phyloP scores from a whole-genome alignment of 345 rosid species.

The Pelargonium nanum region DNA sequence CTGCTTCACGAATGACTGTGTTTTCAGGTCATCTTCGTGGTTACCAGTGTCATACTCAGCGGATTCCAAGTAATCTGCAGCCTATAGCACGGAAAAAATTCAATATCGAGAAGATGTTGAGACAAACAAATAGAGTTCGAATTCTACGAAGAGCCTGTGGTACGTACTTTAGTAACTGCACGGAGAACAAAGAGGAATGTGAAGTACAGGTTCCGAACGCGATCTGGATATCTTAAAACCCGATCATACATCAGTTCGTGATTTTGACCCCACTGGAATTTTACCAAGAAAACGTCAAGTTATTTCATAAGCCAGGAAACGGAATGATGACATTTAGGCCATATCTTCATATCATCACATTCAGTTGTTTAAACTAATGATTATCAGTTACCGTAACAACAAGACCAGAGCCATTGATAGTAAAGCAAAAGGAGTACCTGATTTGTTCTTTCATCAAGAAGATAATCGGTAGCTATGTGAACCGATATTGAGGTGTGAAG shows the following conservation, averaged over 20 bases:
- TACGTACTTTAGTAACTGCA: conserved; percentile 74
- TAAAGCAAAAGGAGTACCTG: conserved; percentile 31
- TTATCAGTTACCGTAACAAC: too few species aligned
- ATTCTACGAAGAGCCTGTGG: not conserved
- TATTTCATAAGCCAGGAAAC: too few species aligned
- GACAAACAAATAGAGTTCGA: not conserved
- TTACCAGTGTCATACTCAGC: conserved; percentile 86
- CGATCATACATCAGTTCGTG: conserved; percentile 67
- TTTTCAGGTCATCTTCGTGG: conserved; percentile 64
- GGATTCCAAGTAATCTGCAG: conserved; percentile 66
- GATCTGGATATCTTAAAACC: conserved; percentile 75
- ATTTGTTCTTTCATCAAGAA: conserved; percentile 65
- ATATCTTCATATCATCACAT: too few species aligned
- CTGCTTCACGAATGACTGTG: conserved; percentile 71
- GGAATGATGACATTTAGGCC: too few species aligned
- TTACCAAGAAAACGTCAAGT: not conserved
- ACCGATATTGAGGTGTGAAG: conserved; percentile 89
- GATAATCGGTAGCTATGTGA: conserved; percentile 82
- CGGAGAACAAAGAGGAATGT: conserved; percentile 86
- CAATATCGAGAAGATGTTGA: too few species aligned
- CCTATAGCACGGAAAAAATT: conserved; percentile 28
- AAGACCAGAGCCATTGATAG: not conserved
- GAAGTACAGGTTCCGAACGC: conserved; percentile 81
- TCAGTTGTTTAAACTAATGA: too few species aligned
- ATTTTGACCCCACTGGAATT: conserved; percentile 90